Base-by-base conservation (phyloP, 345 rosid genomes). In the Bruguiera sexangula region DNA sequence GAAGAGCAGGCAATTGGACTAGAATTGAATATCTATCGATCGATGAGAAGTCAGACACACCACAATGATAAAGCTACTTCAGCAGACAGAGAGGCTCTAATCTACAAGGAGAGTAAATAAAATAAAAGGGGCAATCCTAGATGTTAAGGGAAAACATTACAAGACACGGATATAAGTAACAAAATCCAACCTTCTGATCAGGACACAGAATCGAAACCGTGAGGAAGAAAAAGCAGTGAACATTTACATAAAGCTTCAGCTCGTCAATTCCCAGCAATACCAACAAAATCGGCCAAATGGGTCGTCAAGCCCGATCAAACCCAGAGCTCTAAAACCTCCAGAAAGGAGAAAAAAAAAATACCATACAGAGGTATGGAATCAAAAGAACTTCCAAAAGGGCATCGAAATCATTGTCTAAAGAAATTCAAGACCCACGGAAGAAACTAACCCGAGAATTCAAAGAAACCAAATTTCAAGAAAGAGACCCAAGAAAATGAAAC, bases 171-270 rank as follows among this genome's bases (percentile, higher is more conserved):
- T 0, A 43, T 63, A 57, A 27, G 29, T 2, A 46, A 72, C 59
- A 65, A 57, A 43, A 57, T 43, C 69, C 56, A 71, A 58, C 75
- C 69, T 58, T 53, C 21, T 43, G 13, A 43, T 13, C 48, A 43
- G 48, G 48, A 11, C 36, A 16, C 32, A n/a, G n/a, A 58, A 0
- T 4, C 32, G 19, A 26, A 60, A 43, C 18, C 15, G 48, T 13
- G 3, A 43, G 48, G 46, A 39, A 39, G 15, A 10, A 10, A 39
- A 39, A 10, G 15, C 15, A 39, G 3, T 39, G 46, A 10, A 11
- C 13, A 43, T 43, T 13, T 13, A 43, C 50, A 43, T 16, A 43
- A 36, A 36, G 11, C 62, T 67, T 67, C 32, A 46, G 46, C 37
- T 57, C 59, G 48, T 32, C 54, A 57, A 57, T 39, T n/a, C 31